Evolutionary conservation across 1,284 basidiomycete genomes (phyloP).

Genomic region (Cryptococcus wingfieldii): DNA sequence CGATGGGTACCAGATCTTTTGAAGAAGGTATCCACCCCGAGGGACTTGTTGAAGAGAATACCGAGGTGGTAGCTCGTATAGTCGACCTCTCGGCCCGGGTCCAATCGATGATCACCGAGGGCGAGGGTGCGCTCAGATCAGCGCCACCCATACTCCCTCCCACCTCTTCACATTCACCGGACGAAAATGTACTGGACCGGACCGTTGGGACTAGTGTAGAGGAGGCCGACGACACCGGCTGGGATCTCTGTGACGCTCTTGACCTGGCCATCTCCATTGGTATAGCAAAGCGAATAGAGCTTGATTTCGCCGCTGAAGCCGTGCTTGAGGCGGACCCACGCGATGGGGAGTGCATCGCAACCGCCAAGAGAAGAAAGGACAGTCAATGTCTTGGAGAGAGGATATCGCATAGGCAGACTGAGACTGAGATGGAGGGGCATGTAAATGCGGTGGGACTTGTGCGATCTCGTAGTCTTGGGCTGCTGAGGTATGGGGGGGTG

Average conservation of each 20-base stretch:
- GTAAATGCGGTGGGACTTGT: not conserved
- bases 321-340: not conserved
- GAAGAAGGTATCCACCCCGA: slow-evolving; percentile 4
- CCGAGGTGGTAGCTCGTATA: slow-evolving; percentile 9
- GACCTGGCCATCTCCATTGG: too few relatives aligned
- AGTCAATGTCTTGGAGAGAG: not conserved
- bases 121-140: slow-evolving; percentile 9
- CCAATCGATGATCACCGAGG: slow-evolving; percentile 8
- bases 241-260: not conserved
- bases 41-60: not conserved
- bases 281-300: not conserved
- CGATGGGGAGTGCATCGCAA: not conserved
- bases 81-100: slow-evolving; percentile 11
- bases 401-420: not conserved
- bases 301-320: not conserved
- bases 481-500: not conserved
- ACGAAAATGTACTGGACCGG: not conserved
- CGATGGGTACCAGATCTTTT: not conserved
- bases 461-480: not conserved
- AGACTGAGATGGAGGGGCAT: not conserved
- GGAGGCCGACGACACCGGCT: not conserved
- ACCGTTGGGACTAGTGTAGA: not conserved
- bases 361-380: not conserved
- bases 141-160: too few relatives aligned
- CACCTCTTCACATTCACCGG: not conserved